Evolutionary conservation across 108 stramenopile genomes (phyloP).

Genomic region (Skeletonema potamos): DNA sequence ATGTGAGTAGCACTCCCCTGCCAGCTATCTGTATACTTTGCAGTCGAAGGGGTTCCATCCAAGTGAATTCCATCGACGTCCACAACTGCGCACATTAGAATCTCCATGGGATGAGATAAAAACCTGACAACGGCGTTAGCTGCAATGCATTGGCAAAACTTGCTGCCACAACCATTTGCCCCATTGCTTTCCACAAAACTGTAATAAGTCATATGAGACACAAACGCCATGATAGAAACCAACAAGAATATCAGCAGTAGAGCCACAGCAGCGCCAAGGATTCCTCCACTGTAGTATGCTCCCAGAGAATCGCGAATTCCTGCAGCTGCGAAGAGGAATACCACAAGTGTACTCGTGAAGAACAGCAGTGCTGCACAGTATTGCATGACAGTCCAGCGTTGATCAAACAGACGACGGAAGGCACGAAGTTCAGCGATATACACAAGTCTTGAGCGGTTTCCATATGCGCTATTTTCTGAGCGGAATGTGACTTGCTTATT

Average conservation of each 20-base stretch:
- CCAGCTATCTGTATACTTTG: constrained; percentile 51
- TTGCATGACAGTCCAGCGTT: constrained; percentile 53
- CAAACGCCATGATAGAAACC: constrained; percentile 48
- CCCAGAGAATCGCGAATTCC: constrained; percentile 38
- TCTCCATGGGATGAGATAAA: constrained; percentile 41
- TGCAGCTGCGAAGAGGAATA: constrained; percentile 44
- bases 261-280: constrained; percentile 42
- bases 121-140: constrained; percentile 28
- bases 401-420: constrained; percentile 47
- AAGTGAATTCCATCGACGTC: constrained; percentile 49
- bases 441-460: constrained; percentile 43
- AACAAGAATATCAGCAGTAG: constrained; percentile 45
- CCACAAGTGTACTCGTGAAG: constrained; percentile 45
- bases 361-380: constrained; percentile 50
- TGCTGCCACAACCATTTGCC: constrained; percentile 34
- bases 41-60: constrained; percentile 44
- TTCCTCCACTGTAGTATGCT: constrained; percentile 47
- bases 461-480: constrained; percentile 48
- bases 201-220: constrained; percentile 56
- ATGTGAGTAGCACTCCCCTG: constrained; percentile 51
- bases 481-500: constrained; percentile 49
- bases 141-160: constrained; percentile 27
- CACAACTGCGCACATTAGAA: constrained; percentile 37
- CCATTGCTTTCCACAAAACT: constrained; percentile 49
- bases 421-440: constrained; percentile 53